Percentiles rank a stretch among this genome's conserved stretches.
These are phyloP conservation scores for Cytospora mali DNA, from an alignment of 2,329 filamentous ascomycete species.

Conservation along the genomic window DNA sequence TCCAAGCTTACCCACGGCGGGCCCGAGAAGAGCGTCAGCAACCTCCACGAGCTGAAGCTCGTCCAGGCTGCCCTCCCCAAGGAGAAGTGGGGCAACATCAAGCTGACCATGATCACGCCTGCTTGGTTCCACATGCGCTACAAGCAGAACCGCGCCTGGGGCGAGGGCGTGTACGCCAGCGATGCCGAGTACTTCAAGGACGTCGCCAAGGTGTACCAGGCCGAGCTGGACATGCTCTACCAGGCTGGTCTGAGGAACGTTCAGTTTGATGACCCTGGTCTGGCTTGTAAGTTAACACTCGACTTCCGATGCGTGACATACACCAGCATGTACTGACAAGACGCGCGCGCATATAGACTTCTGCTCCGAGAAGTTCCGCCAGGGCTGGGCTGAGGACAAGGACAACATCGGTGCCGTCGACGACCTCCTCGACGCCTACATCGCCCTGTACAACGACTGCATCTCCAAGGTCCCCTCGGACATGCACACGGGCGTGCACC, in stretches of 20 bases:
- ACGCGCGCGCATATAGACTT: slow-evolving; percentile 57
- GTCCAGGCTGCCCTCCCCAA: slow-evolving; percentile 50
- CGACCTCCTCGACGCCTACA: slow-evolving; percentile 74
- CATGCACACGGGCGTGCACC: slow-evolving; percentile 76
- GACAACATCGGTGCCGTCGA: slow-evolving; percentile 70
- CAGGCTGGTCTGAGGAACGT: slow-evolving; percentile 65
- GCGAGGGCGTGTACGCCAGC: slow-evolving; percentile 56
- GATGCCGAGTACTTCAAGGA: slow-evolving; percentile 66
- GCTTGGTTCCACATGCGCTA: slow-evolving; percentile 59
- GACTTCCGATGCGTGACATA: neutral
- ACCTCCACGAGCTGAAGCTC: slow-evolving; percentile 53
- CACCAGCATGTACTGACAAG: slow-evolving; percentile 1
- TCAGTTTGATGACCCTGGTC: slow-evolving; percentile 69
- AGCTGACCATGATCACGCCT: slow-evolving; percentile 57
- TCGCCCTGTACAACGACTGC: slow-evolving; percentile 75
- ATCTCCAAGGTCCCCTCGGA: slow-evolving; percentile 65
- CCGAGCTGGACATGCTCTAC: slow-evolving; percentile 63
- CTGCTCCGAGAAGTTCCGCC: slow-evolving; percentile 71
- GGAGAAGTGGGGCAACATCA: slow-evolving; percentile 54
- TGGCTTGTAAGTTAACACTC: slow-evolving; percentile 58
- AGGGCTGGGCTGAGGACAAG: slow-evolving; percentile 68
- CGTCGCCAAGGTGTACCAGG: slow-evolving; percentile 66
- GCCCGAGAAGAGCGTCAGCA: slow-evolving; percentile 46
- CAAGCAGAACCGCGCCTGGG: slow-evolving; percentile 59
- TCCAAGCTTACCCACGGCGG: slow-evolving; percentile 49